Percentiles rank a stretch among this genome's conserved stretches.
Conservation (phyloP, 257 asterid species). For the Nicotiana tomentosiformis region DNA sequence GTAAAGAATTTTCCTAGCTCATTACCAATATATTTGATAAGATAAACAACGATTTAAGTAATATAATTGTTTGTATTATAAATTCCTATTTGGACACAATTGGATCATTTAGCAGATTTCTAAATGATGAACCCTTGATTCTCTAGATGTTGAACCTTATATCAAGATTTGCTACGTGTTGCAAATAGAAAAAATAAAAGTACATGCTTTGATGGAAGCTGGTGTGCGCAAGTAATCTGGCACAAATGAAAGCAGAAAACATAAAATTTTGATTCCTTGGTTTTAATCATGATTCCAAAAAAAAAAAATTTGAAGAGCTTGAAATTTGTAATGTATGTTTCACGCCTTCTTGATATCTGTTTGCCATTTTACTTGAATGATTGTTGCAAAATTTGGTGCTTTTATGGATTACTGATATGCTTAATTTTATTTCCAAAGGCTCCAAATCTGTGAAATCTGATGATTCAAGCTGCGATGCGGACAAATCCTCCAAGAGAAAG, state of each 20-base stretch:
- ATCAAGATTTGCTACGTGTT: not conserved
- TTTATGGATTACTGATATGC: not conserved
- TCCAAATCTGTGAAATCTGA: slow-evolving; percentile 25
- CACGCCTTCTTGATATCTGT: not conserved
- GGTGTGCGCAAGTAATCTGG: not conserved
- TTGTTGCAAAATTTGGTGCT: not conserved
- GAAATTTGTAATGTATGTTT: not conserved
- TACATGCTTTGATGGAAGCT: no score
- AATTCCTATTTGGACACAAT: not conserved
- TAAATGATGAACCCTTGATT: not conserved
- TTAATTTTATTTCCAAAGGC: slow-evolving; percentile 26
- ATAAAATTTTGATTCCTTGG: not conserved
- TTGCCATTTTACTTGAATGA: not conserved
- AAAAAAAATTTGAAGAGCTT: not conserved
- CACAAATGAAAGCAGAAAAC: not conserved
- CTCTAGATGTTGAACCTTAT: not conserved
- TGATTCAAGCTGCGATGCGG: slow-evolving; percentile 55
- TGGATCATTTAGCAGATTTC: not conserved
- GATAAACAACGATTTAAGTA: not conserved
- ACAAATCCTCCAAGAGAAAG: slow-evolving; percentile 70
- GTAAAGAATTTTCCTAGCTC: not conserved
- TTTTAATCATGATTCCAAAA: not conserved
- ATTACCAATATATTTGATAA: not conserved
- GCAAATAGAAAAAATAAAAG: not conserved
- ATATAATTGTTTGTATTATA: not conserved